Percentiles rank a stretch among this genome's conserved stretches.
Evolutionary conservation across 2,329 filamentous ascomycete genomes (phyloP).

Genomic region (Aureobasidium sp.): DNA sequence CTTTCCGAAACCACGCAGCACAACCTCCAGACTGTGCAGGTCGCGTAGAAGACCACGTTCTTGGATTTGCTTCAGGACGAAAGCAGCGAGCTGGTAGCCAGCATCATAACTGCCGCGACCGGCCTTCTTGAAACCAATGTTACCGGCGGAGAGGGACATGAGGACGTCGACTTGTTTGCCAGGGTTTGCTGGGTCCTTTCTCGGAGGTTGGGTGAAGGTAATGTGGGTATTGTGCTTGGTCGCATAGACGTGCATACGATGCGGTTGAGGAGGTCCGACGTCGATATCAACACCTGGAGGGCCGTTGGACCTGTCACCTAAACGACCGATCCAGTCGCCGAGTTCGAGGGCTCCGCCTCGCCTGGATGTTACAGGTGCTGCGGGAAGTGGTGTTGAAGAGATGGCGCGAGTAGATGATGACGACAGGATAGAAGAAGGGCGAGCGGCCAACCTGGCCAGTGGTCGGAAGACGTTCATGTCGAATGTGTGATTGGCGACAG

Average conservation of each 20-base stretch:
- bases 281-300: not conserved
- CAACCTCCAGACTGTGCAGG: slow-evolving; percentile 71
- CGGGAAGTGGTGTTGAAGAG: not conserved
- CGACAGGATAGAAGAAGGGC: not conserved
- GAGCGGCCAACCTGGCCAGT: not conserved
- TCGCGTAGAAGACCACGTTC: slow-evolving; percentile 70
- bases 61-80: slow-evolving; percentile 75
- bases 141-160: slow-evolving; percentile 72
- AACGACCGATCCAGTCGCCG: slow-evolving; percentile 2
- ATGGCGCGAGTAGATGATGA: not conserved
- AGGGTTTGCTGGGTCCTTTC: slow-evolving; percentile 40
- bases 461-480: slow-evolving; percentile 12
- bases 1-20: slow-evolving; percentile 75
- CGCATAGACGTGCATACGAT: slow-evolving; percentile 79
- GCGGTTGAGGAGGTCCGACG: slow-evolving; percentile 40
- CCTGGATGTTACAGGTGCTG: not conserved
- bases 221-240: slow-evolving; percentile 95
- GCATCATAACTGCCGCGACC: slow-evolving; percentile 80
- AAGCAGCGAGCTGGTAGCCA: slow-evolving; percentile 80
- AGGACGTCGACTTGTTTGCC: slow-evolving; percentile 55
- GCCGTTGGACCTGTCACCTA: not conserved
- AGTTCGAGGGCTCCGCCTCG: not conserved
- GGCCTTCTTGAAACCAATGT: slow-evolving; percentile 84
- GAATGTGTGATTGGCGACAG: not conserved
- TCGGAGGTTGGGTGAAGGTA: slow-evolving; percentile 68